These are phyloP conservation scores for Infundibulicybe gibba DNA, from an alignment of 768 basidiomycete species.

Conservation along the genomic window DNA sequence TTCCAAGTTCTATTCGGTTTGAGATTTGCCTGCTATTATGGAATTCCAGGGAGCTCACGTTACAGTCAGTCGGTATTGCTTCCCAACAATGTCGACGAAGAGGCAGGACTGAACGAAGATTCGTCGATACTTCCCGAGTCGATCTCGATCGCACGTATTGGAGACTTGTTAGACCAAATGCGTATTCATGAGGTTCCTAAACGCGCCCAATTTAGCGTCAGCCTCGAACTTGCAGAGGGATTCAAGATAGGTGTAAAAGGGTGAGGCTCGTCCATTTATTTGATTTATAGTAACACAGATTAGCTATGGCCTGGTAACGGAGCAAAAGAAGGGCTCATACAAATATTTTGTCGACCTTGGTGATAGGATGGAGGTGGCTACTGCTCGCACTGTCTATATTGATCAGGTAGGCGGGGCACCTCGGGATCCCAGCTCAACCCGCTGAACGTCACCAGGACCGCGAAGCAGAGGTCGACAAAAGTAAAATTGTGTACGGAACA, in stretches of 20 bases:
- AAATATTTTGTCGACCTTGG: conserved; percentile 82
- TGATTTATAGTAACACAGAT: neutral
- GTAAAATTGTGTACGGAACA: conserved; percentile 43
- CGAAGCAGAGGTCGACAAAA: conserved; percentile 42
- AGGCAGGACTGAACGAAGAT: conserved; percentile 28
- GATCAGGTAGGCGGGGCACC: conserved; percentile 53
- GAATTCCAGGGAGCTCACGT: neutral
- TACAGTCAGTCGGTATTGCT: conserved; percentile 54
- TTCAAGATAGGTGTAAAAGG: conserved; percentile 82
- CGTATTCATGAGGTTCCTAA: conserved; percentile 81
- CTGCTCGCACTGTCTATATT: conserved; percentile 65
- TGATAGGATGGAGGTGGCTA: conserved; percentile 73
- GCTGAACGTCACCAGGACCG: conserved; percentile 26
- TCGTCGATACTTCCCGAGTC: conserved; percentile 57
- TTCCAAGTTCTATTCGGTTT: conserved; percentile 75
- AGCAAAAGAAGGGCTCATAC: conserved; percentile 81
- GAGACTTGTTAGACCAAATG: conserved; percentile 78
- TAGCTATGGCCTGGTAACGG: conserved; percentile 86
- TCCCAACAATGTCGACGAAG: conserved; percentile 50
- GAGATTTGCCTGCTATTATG: conserved; percentile 16
- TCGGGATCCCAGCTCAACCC: neutral
- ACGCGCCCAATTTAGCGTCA: conserved; percentile 76
- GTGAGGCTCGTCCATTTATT: conserved; percentile 30
- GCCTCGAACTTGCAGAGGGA: conserved; percentile 72
- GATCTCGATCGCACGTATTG: conserved; percentile 73